phyloP scores from a whole-genome alignment of 495 filamentous ascomycete species.

The Daldinia childiae region DNA sequence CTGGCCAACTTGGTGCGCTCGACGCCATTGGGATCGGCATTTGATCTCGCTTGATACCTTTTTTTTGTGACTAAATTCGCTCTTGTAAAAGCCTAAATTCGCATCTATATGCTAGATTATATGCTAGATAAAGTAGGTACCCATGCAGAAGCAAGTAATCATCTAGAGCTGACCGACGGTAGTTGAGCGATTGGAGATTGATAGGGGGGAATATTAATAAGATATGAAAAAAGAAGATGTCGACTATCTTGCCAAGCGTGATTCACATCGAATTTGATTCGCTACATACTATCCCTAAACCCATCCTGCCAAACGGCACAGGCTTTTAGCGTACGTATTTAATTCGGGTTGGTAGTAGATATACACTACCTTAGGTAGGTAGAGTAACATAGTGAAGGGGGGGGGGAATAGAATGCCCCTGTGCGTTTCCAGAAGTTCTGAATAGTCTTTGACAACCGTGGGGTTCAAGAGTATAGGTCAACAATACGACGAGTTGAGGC shows the following conservation, averaged over 20 bases:
- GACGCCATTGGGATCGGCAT: slow-evolving; percentile 30
- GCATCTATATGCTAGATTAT: slow-evolving; percentile 2
- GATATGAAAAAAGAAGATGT: slow-evolving; percentile 15
- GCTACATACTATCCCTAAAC: slow-evolving; percentile 12
- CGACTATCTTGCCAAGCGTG: slow-evolving; percentile 25
- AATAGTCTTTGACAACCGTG: background rate
- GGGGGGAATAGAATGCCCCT: slow-evolving; percentile 1
- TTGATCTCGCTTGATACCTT: background rate
- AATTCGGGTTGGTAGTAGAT: background rate
- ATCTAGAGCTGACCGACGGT: slow-evolving; percentile 2
- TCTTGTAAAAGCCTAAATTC: background rate
- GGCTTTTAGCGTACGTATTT: slow-evolving; percentile 1
- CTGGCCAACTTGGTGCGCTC: slow-evolving; percentile 36
- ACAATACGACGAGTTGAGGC: slow-evolving; percentile 35
- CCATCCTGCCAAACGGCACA: slow-evolving; percentile 18
- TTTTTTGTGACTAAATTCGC: background rate
- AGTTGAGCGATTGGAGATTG: slow-evolving; percentile 17
- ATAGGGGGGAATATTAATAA: slow-evolving; percentile 32
- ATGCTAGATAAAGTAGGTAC: slow-evolving; percentile 7
- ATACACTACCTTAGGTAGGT: no score
- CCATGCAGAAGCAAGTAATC: slow-evolving; percentile 4
- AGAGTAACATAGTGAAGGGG: slow-evolving; percentile 4
- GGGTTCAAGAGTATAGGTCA: slow-evolving; percentile 9
- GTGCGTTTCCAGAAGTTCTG: background rate
- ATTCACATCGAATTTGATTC: slow-evolving; percentile 28